A percentile compares a stretch with the other conserved stretches of the same genome.
These are phyloP conservation scores for Talaromyces sp. DNA, from an alignment of 2,329 filamentous ascomycete genomes.

Conservation along the genomic window DNA sequence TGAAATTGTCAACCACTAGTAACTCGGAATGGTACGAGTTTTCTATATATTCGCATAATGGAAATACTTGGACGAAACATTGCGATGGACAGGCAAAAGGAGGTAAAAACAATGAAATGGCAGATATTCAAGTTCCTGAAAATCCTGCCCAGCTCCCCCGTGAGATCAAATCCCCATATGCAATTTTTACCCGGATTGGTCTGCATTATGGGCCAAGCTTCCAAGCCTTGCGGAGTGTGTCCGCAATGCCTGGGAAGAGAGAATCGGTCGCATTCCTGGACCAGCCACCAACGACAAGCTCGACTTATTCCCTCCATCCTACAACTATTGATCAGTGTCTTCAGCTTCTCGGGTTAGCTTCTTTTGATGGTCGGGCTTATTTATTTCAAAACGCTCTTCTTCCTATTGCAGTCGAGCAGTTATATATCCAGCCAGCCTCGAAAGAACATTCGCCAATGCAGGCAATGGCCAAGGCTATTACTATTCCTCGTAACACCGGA, in stretches of 20 bases:
- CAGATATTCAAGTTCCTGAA: neutral
- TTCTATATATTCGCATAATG: constrained; percentile 6
- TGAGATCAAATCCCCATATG: neutral
- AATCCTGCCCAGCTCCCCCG: neutral
- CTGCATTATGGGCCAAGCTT: constrained; percentile 7
- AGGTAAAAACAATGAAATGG: neutral
- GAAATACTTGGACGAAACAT: constrained; percentile 6
- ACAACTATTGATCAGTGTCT: neutral
- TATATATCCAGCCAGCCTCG: neutral
- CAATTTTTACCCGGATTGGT: neutral
- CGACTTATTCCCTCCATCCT: constrained; percentile 1
- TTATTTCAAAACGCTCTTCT: neutral
- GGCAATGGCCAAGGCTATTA: neutral
- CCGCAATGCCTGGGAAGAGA: neutral
- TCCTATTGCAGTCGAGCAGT: neutral
- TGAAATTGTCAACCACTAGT: neutral
- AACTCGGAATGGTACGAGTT: constrained; percentile 7
- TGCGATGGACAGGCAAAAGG: constrained; percentile 2
- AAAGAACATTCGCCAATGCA: neutral
- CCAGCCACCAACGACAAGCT: neutral
- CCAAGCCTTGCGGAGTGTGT: neutral
- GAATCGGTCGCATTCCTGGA: neutral
- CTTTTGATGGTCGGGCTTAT: neutral
- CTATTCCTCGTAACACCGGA: neutral
- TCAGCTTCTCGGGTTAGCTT: neutral